Evolutionary conservation across 768 basidiomycete genomes (phyloP).

Genomic region (Tricholoma flavovirens): DNA sequence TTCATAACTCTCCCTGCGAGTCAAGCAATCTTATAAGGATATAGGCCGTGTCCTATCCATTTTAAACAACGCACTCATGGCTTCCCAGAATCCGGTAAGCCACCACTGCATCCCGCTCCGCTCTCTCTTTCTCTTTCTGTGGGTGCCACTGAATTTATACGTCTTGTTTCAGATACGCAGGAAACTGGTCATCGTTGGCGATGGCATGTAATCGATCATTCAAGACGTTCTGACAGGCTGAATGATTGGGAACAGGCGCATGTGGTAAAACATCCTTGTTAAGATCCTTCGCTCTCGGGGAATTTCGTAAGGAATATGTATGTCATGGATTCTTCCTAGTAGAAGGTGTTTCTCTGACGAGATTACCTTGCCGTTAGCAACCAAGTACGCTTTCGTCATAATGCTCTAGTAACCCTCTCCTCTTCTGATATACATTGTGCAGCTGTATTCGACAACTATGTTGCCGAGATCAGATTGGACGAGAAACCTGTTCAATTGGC

Average conservation of each 20-base stretch:
- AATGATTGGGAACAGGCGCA: slow-evolving; percentile 52
- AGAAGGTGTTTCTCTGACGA: slow-evolving; percentile 6
- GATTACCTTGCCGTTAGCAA: slow-evolving; percentile 35
- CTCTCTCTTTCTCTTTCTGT: slow-evolving; percentile 3
- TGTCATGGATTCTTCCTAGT: slow-evolving; percentile 26
- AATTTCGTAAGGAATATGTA: slow-evolving; percentile 96
- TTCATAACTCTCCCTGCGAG: slow-evolving; percentile 8
- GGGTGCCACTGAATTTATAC: slow-evolving; percentile 8
- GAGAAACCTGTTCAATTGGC: slow-evolving; percentile 97
- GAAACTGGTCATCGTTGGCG: slow-evolving; percentile 95
- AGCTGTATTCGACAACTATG: slow-evolving; percentile 99
- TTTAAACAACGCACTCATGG: slow-evolving; percentile 21
- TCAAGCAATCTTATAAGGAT: slow-evolving; percentile 10
- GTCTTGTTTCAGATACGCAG: slow-evolving; percentile 64
- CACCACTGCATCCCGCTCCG: slow-evolving; percentile 5
- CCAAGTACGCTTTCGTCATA: slow-evolving; percentile 40
- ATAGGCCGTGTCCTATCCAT: slow-evolving; percentile 18
- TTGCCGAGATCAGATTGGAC: slow-evolving; percentile 96
- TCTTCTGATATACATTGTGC: slow-evolving; percentile 16
- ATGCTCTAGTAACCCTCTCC: slow-evolving; percentile 10
- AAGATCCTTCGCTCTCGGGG: slow-evolving; percentile 88
- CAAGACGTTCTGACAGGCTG: slow-evolving; percentile 14
- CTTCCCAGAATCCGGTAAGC: slow-evolving; percentile 59
- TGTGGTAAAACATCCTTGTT: slow-evolving; percentile 94
- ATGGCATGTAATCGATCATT: slow-evolving; percentile 54